Conservation (phyloP, 345 rosid genomes). For the Adansonia digitata region DNA sequence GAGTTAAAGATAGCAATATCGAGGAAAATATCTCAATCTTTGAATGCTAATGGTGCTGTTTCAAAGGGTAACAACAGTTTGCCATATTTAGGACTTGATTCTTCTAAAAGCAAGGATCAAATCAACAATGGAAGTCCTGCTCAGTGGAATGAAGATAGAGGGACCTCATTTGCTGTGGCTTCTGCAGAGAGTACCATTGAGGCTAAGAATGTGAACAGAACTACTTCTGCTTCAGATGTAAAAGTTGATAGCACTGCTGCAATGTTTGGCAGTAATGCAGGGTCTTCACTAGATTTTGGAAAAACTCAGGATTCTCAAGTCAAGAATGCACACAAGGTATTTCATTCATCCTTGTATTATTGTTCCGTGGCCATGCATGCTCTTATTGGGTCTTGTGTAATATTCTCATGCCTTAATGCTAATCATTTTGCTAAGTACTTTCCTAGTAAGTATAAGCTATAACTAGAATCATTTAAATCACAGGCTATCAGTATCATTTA, state of each 20-base stretch:
- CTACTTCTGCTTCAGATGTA: constrained; percentile 29
- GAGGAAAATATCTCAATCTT: constrained; percentile 41
- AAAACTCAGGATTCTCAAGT: constrained; percentile 29
- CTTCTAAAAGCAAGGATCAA: constrained; percentile 25
- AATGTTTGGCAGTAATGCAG: constrained; percentile 17
- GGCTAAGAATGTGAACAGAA: constrained; percentile 24
- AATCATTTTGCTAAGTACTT: neutral
- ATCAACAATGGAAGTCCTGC: constrained; percentile 24
- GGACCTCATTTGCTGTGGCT: constrained; percentile 26
- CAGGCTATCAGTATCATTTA: neutral
- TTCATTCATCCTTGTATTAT: neutral
- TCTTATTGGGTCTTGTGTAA: neutral
- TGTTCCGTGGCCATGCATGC: neutral
- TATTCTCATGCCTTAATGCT: neutral
- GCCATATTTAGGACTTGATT: constrained; percentile 25
- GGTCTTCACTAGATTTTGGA: constrained; percentile 28
- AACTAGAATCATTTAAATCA: neutral
- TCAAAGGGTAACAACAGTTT: constrained; percentile 25
- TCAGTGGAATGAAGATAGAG: constrained; percentile 31
- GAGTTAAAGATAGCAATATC: constrained; percentile 68
- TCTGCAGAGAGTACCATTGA: constrained; percentile 21
- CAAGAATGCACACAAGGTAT: constrained; percentile 38
- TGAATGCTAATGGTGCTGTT: constrained; percentile 23
- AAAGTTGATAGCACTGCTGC: constrained; percentile 15
- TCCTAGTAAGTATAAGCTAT: neutral